Base-by-base conservation (phyloP, 2,329 filamentous ascomycete species). In the Thielaviopsis musarum region DNA sequence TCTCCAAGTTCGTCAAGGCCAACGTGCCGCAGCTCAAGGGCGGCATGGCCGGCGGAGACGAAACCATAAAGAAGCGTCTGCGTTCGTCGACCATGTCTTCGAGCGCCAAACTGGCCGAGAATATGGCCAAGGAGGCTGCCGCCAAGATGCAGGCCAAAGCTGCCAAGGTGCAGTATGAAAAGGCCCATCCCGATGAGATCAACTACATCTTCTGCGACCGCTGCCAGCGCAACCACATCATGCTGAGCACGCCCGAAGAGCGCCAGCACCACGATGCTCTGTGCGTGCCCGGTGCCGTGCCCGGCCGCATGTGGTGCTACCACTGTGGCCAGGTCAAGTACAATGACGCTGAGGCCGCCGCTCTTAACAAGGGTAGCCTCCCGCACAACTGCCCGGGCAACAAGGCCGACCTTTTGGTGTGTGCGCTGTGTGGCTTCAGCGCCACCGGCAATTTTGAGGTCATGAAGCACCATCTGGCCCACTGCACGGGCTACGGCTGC, bases 131-230 rank as follows among this genome's bases (percentile, higher is more conserved):
- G 30, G 10, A 5, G 5, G 4, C 30, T 7, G 2, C 5, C 15
- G n/a, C 13, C 10, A 28, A 17, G 22, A 10, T 13, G 7, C 13
- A 21, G 21, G 22, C 52, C 12, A 26, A 26, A 10, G 10, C 22
- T 17, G 45, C n/a, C 6, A 49, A 49, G 30, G 30, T 6, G 30
- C 30, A 34, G 3, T 49, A 49, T n/a, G 1, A 49, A 12, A 17
- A 10, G 9, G 56, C 56, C n/a, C 52, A 61, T 21, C n/a, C 21
- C 17, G 26, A 62, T 22, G 65, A 66, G 56, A 52, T 30, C 26
- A 56, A 57, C 9, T 66, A 64, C 54, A 34, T 22, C 5, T 66
- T 63, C 60, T 66, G 65, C 55, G 65, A 66, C 45, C 65, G 65
- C 22, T 66, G 65, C 38, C 62, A 65, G 13, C 63, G 65, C 10